Evolutionary conservation across 495 filamentous ascomycete genomes (phyloP), one percentile per base, ranked within the genome.

Genomic region (Annulohypoxylon bovei): DNA sequence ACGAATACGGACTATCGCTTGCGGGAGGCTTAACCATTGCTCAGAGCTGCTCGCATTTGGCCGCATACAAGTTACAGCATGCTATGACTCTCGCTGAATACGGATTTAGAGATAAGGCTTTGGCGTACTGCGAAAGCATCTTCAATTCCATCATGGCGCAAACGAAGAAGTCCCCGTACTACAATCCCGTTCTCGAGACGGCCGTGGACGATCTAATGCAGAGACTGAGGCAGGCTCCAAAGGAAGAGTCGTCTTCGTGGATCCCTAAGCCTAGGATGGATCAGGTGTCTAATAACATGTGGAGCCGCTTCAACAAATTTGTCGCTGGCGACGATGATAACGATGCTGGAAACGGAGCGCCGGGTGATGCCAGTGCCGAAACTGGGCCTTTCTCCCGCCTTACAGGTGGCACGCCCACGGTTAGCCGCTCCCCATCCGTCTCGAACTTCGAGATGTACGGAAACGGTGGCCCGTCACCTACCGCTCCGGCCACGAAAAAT

Each of bases 241-340:
- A 89, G 66, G 93, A 95, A 67, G 84, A 84, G 47, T 81, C 81
- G 7, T 80, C 78, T 56, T 87, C 84, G 1, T 97, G 94, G 93
- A 94, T 98, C 40, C 91, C 93, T 0, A 95, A 93, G 77, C 92
- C 96, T 11, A 98, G 89, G 79, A 95, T 98, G 86, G 93, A 95
- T 76, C 97, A 94, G 75, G 92, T 98, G 0, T 96, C 93, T 14
- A 91, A 88, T 47, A 91, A 90, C 14, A 88, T 98, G 77, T 95
- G 92, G 89, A 91, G 89, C 55, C 92, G 89, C 30, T 97, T 99
- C 81, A 97, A 91, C 75, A 97, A 92, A 64, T 98, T 98, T 72
- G 92, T 99, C 54, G 90, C 91, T 58, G 96, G 96, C 4, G 95
- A 97, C 56, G 95, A 98, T 25, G 88, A 88, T 53, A 86, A 88